Conservation (phyloP, 2,329 filamentous ascomycete genomes). For the Myriosclerotinia duriaeana region DNA sequence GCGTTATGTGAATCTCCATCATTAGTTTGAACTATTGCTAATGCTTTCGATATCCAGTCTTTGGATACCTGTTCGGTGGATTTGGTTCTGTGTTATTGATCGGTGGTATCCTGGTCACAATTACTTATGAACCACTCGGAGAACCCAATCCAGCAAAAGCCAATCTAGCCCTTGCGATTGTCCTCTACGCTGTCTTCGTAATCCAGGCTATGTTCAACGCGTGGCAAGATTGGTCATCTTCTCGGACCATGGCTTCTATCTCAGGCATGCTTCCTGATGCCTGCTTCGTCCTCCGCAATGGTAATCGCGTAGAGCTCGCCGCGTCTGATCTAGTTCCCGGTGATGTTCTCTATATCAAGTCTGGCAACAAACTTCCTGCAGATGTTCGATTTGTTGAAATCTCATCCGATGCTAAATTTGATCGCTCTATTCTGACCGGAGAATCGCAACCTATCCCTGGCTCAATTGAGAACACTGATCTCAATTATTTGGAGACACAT, state of each 20-base stretch:
- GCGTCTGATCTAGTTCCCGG: conserved; percentile 67
- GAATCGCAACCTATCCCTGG: conserved; percentile 64
- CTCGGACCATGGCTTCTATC: conserved; percentile 73
- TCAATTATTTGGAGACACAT: conserved; percentile 73
- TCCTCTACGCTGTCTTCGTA: conserved; percentile 66
- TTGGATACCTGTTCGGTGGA: conserved; percentile 72
- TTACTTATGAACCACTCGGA: conserved; percentile 73
- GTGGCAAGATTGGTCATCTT: conserved; percentile 73
- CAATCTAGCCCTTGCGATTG: conserved; percentile 71
- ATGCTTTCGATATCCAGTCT: conserved; percentile 39
- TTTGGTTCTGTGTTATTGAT: conserved; percentile 70
- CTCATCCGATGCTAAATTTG: conserved; percentile 69
- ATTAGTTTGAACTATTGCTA: not conserved
- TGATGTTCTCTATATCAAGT: conserved; percentile 65
- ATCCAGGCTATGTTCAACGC: conserved; percentile 67
- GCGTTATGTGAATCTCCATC: not conserved
- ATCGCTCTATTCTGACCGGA: conserved; percentile 71
- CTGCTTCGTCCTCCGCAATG: conserved; percentile 63
- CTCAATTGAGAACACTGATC: conserved; percentile 62
- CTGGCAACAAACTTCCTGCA: conserved; percentile 71
- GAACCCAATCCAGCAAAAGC: conserved; percentile 61
- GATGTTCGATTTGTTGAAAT: conserved; percentile 68
- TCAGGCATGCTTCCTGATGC: conserved; percentile 73
- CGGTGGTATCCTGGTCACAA: conserved; percentile 68
- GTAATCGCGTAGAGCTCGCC: conserved; percentile 48